Evolutionary conservation across 176 grass and related monocot genomes (phyloP).

Genomic region (Phoenix dactylifera): DNA sequence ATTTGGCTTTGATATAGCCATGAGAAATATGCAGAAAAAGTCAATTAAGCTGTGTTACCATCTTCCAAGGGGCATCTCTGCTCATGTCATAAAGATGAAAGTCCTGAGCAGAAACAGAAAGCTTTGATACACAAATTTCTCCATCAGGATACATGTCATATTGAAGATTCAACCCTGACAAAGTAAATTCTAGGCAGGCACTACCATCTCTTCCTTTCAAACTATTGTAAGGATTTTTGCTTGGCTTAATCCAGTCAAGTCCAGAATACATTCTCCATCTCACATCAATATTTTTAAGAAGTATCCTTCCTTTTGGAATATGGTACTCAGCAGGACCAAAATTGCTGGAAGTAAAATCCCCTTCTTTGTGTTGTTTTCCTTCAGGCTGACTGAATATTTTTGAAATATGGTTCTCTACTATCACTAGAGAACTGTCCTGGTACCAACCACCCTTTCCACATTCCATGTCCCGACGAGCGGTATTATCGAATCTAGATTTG

Average conservation of each 20-base stretch:
- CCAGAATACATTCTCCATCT: conserved; percentile 77
- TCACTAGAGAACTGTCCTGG: conserved; percentile 38
- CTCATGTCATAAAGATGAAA: conserved; percentile 75
- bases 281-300: conserved; percentile 65
- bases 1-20: too few species aligned
- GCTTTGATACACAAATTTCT: conserved; percentile 62
- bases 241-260: conserved; percentile 54
- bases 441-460: conserved; percentile 73
- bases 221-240: conserved; percentile 23
- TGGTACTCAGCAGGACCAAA: conserved; percentile 29
- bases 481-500: conserved; percentile 16
- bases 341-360: conserved; percentile 26
- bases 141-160: conserved; percentile 89
- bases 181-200: conserved; percentile 52
- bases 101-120: conserved; percentile 51
- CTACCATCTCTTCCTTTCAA: conserved; percentile 50
- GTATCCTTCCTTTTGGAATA: conserved; percentile 66
- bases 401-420: conserved; percentile 81
- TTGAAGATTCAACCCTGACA: conserved; percentile 57
- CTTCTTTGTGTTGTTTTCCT: conserved; percentile 28
- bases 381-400: conserved; percentile 31
- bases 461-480: conserved; percentile 28
- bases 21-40: too few species aligned
- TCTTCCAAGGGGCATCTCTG: conserved; percentile 84
- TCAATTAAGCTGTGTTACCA: conserved; percentile 27